Percentiles rank a stretch among this genome's conserved stretches.
phyloP scores from a whole-genome alignment of 805 yeast genomes.

The Saccharomyces eubayanus region DNA sequence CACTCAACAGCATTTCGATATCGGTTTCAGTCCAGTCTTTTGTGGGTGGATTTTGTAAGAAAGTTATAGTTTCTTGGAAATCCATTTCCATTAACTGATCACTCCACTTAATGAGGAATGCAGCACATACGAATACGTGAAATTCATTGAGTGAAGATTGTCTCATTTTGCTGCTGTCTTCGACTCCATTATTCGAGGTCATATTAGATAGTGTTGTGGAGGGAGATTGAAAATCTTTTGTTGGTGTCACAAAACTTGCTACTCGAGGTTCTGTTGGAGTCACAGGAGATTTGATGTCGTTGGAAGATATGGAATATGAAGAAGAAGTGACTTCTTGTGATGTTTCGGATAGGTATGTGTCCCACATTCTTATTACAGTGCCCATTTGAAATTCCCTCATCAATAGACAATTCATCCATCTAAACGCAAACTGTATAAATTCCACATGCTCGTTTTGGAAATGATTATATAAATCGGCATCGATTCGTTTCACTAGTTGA shows the following conservation, averaged over 20 bases:
- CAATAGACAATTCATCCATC: constrained; percentile 97
- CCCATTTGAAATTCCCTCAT: constrained; percentile 85
- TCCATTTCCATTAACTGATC: constrained; percentile 73
- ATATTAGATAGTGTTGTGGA: constrained; percentile 6
- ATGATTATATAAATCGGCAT: constrained; percentile 62
- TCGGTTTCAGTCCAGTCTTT: constrained; percentile 79
- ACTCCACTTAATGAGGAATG: constrained; percentile 84
- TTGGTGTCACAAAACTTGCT: constrained; percentile 16
- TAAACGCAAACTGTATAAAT: constrained; percentile 87
- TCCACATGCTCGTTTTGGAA: constrained; percentile 78
- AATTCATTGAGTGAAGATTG: constrained; percentile 56
- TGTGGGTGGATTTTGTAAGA: constrained; percentile 86
- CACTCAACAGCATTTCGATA: constrained; percentile 83
- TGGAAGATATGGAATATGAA: constrained; percentile 6
- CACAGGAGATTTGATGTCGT: constrained; percentile 13
- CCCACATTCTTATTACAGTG: constrained; percentile 93
- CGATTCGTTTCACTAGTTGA: constrained; percentile 73
- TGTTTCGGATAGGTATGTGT: constrained; percentile 74
- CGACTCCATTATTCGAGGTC: constrained; percentile 8
- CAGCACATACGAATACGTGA: constrained; percentile 96
- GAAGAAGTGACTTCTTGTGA: constrained; percentile 32
- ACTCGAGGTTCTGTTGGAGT: constrained; percentile 18
- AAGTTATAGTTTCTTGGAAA: constrained; percentile 88
- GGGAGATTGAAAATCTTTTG: constrained; percentile 1
- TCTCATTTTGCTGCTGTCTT: constrained; percentile 13